phyloP scores from a whole-genome alignment of 2,329 filamentous ascomycete genomes.

The Talaromyces pinophilus region DNA sequence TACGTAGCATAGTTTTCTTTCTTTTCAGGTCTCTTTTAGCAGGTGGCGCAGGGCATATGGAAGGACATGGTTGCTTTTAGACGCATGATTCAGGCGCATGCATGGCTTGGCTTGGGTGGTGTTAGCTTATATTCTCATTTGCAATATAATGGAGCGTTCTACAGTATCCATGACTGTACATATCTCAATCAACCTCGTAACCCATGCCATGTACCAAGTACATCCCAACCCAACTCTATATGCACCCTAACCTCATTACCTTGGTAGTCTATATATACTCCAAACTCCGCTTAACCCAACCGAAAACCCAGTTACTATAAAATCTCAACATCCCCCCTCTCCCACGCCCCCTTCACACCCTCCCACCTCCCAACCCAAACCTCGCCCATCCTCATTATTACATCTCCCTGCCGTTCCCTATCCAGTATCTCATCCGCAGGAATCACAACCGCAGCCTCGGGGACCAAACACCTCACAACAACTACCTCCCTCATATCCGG shows the following conservation, averaged over 20 bases:
- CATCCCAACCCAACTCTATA: neutral
- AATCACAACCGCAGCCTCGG: constrained; percentile 50
- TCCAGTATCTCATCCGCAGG: constrained; percentile 35
- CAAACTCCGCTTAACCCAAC: neutral
- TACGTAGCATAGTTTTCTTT: constrained; percentile 41
- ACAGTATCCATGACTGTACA: neutral
- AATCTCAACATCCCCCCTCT: constrained; percentile 47
- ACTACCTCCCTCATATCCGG: constrained; percentile 83
- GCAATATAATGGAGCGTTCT: neutral
- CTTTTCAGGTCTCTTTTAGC: no score
- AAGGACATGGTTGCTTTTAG: neutral
- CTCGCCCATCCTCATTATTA: constrained; percentile 58
- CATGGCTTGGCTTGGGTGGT: neutral
- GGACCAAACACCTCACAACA: constrained; percentile 65
- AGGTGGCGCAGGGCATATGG: constrained; percentile 13
- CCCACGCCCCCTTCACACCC: constrained; percentile 63
- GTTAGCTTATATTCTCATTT: neutral
- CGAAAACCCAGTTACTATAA: constrained; percentile 31
- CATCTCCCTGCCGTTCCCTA: constrained; percentile 37
- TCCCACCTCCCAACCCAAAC: constrained; percentile 72
- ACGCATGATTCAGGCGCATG: constrained; percentile 19
- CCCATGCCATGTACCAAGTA: neutral
- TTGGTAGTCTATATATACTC: neutral
- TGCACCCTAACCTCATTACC: neutral
- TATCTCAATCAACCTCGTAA: neutral